These are phyloP conservation scores for Huntiella bhutanensis DNA, from an alignment of 2,329 filamentous ascomycete genomes.

Conservation along the genomic window DNA sequence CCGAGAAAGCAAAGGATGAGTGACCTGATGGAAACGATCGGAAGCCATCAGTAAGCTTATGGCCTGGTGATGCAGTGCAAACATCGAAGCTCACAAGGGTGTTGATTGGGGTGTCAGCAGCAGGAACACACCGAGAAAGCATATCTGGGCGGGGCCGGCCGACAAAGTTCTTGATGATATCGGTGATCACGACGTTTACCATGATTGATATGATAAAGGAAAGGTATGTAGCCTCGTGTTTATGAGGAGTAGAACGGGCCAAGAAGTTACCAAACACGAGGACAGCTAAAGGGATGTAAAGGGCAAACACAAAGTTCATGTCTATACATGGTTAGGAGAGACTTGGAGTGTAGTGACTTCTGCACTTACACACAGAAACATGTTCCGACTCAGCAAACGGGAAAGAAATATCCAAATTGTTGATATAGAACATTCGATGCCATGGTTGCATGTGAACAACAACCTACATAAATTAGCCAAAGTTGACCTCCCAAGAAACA, in stretches of 20 bases:
- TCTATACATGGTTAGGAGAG: slow-evolving; percentile 19
- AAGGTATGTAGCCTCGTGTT: slow-evolving; percentile 69
- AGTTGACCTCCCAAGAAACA: neutral
- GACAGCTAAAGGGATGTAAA: slow-evolving; percentile 47
- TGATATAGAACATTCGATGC: slow-evolving; percentile 82
- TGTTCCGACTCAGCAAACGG: slow-evolving; percentile 72
- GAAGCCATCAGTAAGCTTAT: slow-evolving; percentile 64
- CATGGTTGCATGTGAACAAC: slow-evolving; percentile 60
- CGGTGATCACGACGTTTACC: slow-evolving; percentile 67
- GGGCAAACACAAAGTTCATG: slow-evolving; percentile 64
- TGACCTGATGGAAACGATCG: slow-evolving; percentile 69
- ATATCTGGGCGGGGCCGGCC: slow-evolving; percentile 50
- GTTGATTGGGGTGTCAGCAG: slow-evolving; percentile 25
- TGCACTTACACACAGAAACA: slow-evolving; percentile 51
- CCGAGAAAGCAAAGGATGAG: slow-evolving; percentile 59
- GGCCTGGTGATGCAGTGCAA: slow-evolving; percentile 52
- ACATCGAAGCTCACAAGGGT: slow-evolving; percentile 44
- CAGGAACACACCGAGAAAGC: slow-evolving; percentile 62
- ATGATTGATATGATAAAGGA: slow-evolving; percentile 61
- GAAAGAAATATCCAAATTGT: slow-evolving; percentile 67
- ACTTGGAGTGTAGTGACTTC: neutral
- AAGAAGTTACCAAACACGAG: slow-evolving; percentile 47
- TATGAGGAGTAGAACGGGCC: slow-evolving; percentile 47
- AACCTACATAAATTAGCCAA: neutral
- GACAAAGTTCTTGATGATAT: slow-evolving; percentile 77